phyloP scores from a whole-genome alignment of 2,329 filamentous ascomycete species.

The Botrytis cinerea region DNA sequence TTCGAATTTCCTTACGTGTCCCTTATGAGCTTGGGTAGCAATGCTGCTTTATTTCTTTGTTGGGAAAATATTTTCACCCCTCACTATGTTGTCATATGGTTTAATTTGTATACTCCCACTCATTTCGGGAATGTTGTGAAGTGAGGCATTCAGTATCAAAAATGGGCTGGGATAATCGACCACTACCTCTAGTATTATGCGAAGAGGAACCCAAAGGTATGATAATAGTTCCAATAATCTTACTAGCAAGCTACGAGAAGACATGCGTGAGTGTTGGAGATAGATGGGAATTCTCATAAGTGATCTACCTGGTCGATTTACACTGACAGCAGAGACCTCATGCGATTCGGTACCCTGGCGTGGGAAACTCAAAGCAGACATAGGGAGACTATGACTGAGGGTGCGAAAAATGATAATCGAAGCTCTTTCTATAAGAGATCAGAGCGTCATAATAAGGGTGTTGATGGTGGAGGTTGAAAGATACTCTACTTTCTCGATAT shows the following conservation, averaged over 20 bases:
- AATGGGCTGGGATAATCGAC: not conserved
- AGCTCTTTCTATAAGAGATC: not conserved
- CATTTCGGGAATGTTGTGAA: not conserved
- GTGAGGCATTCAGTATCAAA: not conserved
- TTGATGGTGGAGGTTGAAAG: not conserved
- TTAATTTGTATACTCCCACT: not conserved
- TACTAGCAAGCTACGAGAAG: not conserved
- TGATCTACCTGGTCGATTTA: not conserved
- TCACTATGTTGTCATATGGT: not conserved
- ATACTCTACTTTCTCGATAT: not conserved
- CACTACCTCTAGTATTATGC: not conserved
- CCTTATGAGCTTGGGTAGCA: not conserved
- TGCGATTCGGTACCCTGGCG: not conserved
- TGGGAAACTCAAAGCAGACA: not conserved
- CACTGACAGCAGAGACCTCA: not conserved
- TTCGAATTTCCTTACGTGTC: not conserved
- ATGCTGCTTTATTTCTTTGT: not conserved
- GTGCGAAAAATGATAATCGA: not conserved
- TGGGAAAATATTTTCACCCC: rapidly evolving
- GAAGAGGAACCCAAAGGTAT: not conserved
- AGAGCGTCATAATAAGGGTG: not conserved
- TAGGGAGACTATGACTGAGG: not conserved
- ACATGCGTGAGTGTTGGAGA: not conserved
- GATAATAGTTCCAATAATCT: not conserved
- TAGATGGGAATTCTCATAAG: not conserved